These are phyloP conservation scores for Aureobasidium melanogenum DNA, from an alignment of 2,329 filamentous ascomycete genomes.

Conservation along the genomic window DNA sequence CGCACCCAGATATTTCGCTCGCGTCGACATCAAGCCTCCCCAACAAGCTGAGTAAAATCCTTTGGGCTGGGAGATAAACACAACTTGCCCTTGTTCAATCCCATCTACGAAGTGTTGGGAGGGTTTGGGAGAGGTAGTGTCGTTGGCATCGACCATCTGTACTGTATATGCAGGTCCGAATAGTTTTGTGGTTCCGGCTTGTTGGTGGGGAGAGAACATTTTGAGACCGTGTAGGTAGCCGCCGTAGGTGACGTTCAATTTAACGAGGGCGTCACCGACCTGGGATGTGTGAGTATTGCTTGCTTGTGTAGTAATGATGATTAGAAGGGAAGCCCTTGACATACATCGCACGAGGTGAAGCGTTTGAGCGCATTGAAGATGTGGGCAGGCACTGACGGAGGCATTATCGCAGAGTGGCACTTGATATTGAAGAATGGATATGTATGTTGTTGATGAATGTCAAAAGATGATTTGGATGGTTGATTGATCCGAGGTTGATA, in stretches of 20 bases:
- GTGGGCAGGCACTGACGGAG: not conserved
- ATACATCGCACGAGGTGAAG: slow-evolving; percentile 11
- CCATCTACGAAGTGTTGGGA: slow-evolving; percentile 28
- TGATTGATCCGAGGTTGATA: not conserved
- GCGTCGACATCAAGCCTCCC: slow-evolving; percentile 32
- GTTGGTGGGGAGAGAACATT: slow-evolving; percentile 20
- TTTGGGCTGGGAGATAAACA: slow-evolving; percentile 31
- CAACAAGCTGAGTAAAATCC: slow-evolving; percentile 28
- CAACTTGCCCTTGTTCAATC: slow-evolving; percentile 26
- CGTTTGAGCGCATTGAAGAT: slow-evolving; percentile 9
- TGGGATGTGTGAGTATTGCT: slow-evolving; percentile 12
- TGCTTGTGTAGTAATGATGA: not conserved
- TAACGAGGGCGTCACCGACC: slow-evolving; percentile 30
- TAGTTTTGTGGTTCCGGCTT: not conserved
- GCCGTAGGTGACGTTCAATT: slow-evolving; percentile 25
- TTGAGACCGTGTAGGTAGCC: slow-evolving; percentile 28
- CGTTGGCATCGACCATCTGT: slow-evolving; percentile 24
- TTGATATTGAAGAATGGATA: not conserved
- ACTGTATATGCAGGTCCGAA: slow-evolving; percentile 9
- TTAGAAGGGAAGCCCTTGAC: not conserved
- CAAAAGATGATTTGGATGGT: not conserved
- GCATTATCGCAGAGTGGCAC: not conserved
- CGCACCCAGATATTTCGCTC: slow-evolving; percentile 27
- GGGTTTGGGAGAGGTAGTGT: slow-evolving; percentile 26
- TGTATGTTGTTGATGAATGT: no score